Evolutionary conservation across 1,284 basidiomycete genomes (phyloP).

Genomic region (Malassezia psittaci): DNA sequence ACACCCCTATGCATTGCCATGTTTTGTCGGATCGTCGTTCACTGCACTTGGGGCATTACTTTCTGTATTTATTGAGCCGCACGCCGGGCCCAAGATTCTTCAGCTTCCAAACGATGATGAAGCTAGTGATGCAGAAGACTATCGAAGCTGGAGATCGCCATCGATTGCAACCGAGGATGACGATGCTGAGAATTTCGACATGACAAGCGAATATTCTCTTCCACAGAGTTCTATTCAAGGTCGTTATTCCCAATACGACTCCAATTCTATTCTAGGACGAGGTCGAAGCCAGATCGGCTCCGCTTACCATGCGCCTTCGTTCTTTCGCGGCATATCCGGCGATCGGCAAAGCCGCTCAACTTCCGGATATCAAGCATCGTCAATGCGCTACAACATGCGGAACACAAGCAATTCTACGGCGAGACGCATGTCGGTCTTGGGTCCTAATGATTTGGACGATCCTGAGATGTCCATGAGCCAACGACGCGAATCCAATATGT

Average conservation of each 20-base stretch:
- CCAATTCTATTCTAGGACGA: neutral
- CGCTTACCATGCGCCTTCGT: neutral
- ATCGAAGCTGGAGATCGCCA: neutral
- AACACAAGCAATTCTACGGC: neutral
- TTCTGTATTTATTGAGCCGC: conserved; percentile 74
- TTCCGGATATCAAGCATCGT: neutral
- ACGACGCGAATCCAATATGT: conserved; percentile 8
- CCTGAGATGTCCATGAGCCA: neutral
- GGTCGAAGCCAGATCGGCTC: neutral
- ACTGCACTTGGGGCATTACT: conserved; percentile 63
- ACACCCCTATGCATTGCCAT: conserved; percentile 87
- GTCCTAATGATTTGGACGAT: neutral
- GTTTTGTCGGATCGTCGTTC: conserved; percentile 53
- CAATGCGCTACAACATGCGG: neutral
- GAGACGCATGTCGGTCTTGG: neutral
- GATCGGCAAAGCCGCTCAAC: neutral
- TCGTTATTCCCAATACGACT: neutral
- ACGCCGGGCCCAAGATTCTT: conserved; percentile 53
- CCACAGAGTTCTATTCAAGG: neutral
- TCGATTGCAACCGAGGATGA: neutral
- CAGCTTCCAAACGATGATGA: neutral
- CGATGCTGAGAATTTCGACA: neutral
- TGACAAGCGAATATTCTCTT: neutral
- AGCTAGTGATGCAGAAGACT: neutral
- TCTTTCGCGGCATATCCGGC: neutral